Evolutionary conservation across 805 yeast species (phyloP), one percentile per base, ranked within the genome.

Genomic region (Kluyveromyces nonfermentans): DNA sequence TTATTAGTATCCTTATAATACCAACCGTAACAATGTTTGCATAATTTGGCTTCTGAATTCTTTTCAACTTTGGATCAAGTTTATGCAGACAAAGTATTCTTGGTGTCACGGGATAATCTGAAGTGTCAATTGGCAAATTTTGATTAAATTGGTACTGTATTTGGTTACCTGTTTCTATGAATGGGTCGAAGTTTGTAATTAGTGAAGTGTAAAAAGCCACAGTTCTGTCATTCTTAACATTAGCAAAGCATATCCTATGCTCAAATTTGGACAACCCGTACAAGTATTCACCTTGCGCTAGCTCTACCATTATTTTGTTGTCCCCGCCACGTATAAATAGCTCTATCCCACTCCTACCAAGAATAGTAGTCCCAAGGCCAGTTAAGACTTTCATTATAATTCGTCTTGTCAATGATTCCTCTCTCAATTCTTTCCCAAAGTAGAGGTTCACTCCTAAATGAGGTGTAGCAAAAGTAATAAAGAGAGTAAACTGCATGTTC

Each of bases 131-230:
- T 1, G 65, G 65, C 14, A 63, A 45, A 41, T 68, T 70, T 5
- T 69, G 65, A 31, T 79, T 65, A 53, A 69, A 79, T 30, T 68
- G 67, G 44, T 78, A 66, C 35, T 69, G 71, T 41, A 74, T 59
- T 16, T 57, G 56, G 39, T 72, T 72, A 72, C 75, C 73, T 39
- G 64, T 65, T n/a, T 68, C 64, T 31, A 78, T 79, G 58, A 87
- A 88, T 1, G 96, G 95, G 44, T 85, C 78, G 47, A 72, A 74
- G 25, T 79, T 72, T 3, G 90, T 72, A 46, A 90, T 82, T 60
- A 71, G 88, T 0, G 95, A 72, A 0, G 97, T 86, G 64, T 78
- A 85, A 60, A 87, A 90, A 14, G 90, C 82, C 7, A 89, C 97
- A 0, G 95, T 77, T 46, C 96, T 71, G 62, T 89, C 97, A 56